Base-by-base conservation (phyloP, 768 basidiomycete genomes). In the Xerocomellus intermedius region DNA sequence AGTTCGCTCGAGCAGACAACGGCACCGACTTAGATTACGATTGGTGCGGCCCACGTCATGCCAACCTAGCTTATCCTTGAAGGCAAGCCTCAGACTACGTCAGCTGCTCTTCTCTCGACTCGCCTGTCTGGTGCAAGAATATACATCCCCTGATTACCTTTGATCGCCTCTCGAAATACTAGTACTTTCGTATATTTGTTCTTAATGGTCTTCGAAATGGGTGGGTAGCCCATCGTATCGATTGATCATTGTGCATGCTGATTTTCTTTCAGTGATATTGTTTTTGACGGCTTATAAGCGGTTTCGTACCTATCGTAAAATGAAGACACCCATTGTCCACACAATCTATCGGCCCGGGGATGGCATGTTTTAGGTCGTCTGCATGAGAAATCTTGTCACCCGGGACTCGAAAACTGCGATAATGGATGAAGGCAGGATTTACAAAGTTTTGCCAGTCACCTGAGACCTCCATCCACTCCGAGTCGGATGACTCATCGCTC, bases 271-370 rank as follows among this genome's bases (percentile, higher is more conserved):
- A 66, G 61, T 48, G 42, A 35, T 57, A 21, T 37, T 62, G n/a
- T 17, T 32, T 35, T 48, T 62, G 28, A 62, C 30, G 16, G 48
- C 30, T 2, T 62, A 54, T 8, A 53, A 45, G 38, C 38, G 4
- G 8, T 49, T 57, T 38, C 39, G 26, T n/a, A 5, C 50, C n/a
- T 61, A 61, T 36, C 43, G 52, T 28, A 9, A 43, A 12, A 32
- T 45, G n/a, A 35, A 5, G 12, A 17, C 22, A 19, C 28, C 48
- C 5, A 49, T 66, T 8, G 41, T 64, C 17, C 8, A 16, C 32
- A 45, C 30, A 7, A 16, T 49, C 16, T 66, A 66, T 44, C 49
- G 54, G n/a, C n/a, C n/a, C n/a, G n/a, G n/a, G 19, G 64, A 63
- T 22, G 32, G 52, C 28, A 51, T 66, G 45, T 28, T 64, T 38